Base-by-base conservation (phyloP, 2,329 filamentous ascomycete species). In the Trichophyton verrucosum region DNA sequence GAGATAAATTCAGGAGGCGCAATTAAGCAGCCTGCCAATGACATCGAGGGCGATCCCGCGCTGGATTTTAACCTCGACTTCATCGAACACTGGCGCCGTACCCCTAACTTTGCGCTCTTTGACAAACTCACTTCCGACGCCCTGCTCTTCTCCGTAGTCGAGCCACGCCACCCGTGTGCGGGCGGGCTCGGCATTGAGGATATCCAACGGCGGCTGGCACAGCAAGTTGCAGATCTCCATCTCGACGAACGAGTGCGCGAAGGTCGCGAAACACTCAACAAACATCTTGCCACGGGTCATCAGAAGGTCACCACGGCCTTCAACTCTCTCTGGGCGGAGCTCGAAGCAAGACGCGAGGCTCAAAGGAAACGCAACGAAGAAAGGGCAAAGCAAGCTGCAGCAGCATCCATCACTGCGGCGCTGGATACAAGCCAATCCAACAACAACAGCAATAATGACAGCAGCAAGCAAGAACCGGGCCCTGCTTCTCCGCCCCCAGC, bases 121-220 rank as follows among this genome's bases (percentile, higher is more conserved):
- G 81, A 91, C 65, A 79, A 82, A 13, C 78, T 88, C 67, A 89
- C 87, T 1, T 74, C 73, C 1, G 91, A 96, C 70, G 86, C 86
- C 15, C 88, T 96, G 68, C 81, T 99, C 15, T 99, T 97, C 70
- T 92, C 96, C 66, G 89, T 99, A 64, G 88, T 95, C 13, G 91
- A 95, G 70, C 94, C 94, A 1, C 86, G 86, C 63, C 94, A 99
- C 73, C 94, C 94, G 2, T 96, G 89, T 72, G 91, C 91, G 0
- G 94, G 94, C 27, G 92, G 91, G 0, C 80, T 99, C 20, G 91
- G 87, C 1, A 91, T 99, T 64, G 94, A 97, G 66, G 94, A 99
- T 71, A 87, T 99, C 11, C 92, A 96, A 71, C 83, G 94, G 58
- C 83, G 94, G 24, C 82, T 99, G 38, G 86, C 90, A 40, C 88